Evolutionary conservation across 2,329 filamentous ascomycete genomes (phyloP), one percentile per base, ranked within the genome.

Genomic region (Akanthomyces lecanii): DNA sequence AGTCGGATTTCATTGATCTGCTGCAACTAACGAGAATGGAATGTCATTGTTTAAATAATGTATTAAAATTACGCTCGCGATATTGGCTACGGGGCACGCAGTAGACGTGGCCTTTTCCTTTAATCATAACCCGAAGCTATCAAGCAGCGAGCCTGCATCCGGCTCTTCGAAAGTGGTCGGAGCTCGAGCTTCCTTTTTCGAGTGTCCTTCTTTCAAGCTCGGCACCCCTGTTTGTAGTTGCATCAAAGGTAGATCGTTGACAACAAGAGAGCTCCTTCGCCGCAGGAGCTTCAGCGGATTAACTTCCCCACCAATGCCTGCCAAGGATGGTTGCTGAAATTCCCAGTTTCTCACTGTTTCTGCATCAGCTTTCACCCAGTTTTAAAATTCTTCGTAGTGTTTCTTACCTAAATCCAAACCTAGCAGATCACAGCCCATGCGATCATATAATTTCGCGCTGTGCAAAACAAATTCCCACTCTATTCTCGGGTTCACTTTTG

Each of bases 391-490:
- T 66, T 21, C 28, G 33, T 28, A 36, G 23, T 16, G 55, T 52
- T 30, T 30, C 78, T 74, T 81, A 90, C 88, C 89, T 6, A 98
- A 79, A 69, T 96, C 91, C 5, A 98, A 79, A 1, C 93, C 95
- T 0, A 98, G 83, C 10, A 97, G 76, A 74, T 97, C 94, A 71
- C 95, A 96, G 3, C 95, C 94, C 93, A 95, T 97, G 10, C 91
- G 88, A 73, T 90, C 89, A 71, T 93, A 98, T 21, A 95, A 80
- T 61, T 87, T 83, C 18, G 92, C 91, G 60, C 91, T 97, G 69
- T 95, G 91, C 25, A 96, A 78, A 0, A 97, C 87, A 72, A 97
- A 97, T 38, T 90, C 86, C 90, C 91, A 96, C 75, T 97, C 93
- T 4, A 89, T 87, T 65, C 84, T 85, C 0, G 90, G 89, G 2